phyloP scores from a whole-genome alignment of 768 basidiomycete genomes.

The Boletus speciosus region DNA sequence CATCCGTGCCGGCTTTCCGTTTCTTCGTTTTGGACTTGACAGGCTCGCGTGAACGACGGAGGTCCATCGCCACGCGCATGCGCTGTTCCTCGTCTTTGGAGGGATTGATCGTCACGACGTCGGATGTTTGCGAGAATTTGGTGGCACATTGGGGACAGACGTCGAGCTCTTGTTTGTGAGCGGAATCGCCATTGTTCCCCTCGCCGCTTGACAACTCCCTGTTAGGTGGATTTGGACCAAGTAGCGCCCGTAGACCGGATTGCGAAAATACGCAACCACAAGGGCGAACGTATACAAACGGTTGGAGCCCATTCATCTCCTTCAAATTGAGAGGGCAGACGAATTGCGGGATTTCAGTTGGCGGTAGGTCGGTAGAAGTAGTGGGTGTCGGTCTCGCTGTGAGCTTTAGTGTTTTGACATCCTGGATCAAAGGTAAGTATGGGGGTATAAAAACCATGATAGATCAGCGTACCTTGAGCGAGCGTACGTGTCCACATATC shows the following conservation, averaged over 20 bases:
- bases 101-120: conserved; percentile 70
- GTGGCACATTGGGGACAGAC: conserved; percentile 76
- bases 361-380: conserved; percentile 31
- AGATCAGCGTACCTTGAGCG: conserved; percentile 67
- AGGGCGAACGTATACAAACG: conserved; percentile 80
- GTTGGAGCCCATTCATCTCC: conserved; percentile 90
- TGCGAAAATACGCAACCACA: conserved; percentile 94
- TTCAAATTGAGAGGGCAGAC: conserved; percentile 89
- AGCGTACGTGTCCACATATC: conserved; percentile 90
- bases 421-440: conserved; percentile 43
- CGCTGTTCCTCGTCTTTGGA: conserved; percentile 58
- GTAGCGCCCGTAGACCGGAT: conserved; percentile 66
- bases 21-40: conserved; percentile 52
- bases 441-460: background rate
- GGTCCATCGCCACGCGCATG: conserved; percentile 55
- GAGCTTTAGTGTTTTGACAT: conserved; percentile 80
- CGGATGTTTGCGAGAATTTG: conserved; percentile 56
- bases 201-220: conserved; percentile 20
- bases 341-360: conserved; percentile 60
- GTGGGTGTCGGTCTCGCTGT: conserved; percentile 63
- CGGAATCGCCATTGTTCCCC: conserved; percentile 25
- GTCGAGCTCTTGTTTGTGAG: conserved; percentile 39
- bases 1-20: conserved; percentile 52
- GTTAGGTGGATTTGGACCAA: conserved; percentile 28
- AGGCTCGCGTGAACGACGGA: conserved; percentile 53